phyloP scores from a whole-genome alignment of 805 yeast genomes.

The Tetrapisispora taiwanensis region DNA sequence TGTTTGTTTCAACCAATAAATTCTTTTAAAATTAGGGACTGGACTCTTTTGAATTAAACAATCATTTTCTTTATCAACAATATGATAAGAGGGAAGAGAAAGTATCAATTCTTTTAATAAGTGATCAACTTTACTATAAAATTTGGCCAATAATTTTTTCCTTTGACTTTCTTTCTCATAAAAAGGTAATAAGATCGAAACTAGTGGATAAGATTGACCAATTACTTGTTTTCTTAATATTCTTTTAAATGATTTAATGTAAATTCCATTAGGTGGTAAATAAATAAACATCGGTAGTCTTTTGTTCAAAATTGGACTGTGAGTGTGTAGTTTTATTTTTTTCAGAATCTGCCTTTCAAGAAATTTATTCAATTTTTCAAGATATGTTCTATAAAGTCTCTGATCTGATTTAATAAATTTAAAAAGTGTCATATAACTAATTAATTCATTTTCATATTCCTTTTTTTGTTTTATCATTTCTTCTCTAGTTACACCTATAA shows the following conservation, averaged over 20 bases:
- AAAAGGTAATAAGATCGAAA: conserved; percentile 11
- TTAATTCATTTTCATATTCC: conserved; percentile 11
- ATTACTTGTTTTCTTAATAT: conserved; percentile 14
- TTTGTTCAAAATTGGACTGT: conserved; percentile 12
- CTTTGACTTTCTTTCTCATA: conserved; percentile 10
- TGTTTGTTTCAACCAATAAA: conserved; percentile 26
- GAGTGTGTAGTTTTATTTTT: conserved; percentile 16
- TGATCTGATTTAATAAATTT: conserved; percentile 24
- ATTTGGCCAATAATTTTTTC: conserved; percentile 12
- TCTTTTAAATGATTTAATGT: conserved; percentile 12
- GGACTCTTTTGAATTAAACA: conserved; percentile 22
- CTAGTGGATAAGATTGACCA: conserved; percentile 19
- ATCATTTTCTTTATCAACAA: conserved; percentile 18
- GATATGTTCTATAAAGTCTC: conserved; percentile 12
- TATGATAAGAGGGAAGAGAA: conserved; percentile 17
- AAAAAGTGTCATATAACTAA: conserved; percentile 7
- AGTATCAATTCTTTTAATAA: conserved; percentile 12
- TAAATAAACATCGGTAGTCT: conserved; percentile 20
- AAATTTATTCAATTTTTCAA: conserved; percentile 14
- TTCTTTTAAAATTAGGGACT: conserved; percentile 24
- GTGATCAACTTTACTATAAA: conserved; percentile 8
- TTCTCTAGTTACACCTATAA: conserved; percentile 2
- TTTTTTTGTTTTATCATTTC: conserved; percentile 7
- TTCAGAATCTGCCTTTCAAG: conserved; percentile 19
- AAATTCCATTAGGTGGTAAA: conserved; percentile 14